Evolutionary conservation across 129 eudicot species (phyloP).

Genomic region (Solidago caesia): DNA sequence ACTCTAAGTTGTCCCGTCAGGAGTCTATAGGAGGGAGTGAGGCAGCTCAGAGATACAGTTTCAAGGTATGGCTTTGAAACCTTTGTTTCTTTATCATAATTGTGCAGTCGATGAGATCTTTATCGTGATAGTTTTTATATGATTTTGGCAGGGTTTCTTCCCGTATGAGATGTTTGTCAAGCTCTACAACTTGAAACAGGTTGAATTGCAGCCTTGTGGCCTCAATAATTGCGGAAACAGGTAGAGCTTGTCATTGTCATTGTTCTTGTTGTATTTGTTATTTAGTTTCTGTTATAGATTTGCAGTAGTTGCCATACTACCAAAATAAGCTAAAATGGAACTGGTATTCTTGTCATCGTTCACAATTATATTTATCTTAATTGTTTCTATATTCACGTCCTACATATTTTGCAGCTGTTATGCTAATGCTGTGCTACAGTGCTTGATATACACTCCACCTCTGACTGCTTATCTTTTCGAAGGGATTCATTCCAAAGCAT

Average conservation of each 20-base stretch:
- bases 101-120: constrained; percentile 1
- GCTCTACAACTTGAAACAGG: constrained; percentile 61
- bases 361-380: constrained; percentile 1
- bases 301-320: background rate
- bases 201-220: constrained; percentile 71
- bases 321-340: background rate
- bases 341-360: background rate
- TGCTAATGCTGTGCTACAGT: constrained; percentile 94
- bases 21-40: constrained; percentile 36
- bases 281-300: background rate
- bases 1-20: constrained; percentile 42
- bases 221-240: constrained; percentile 95
- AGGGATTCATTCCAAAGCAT: constrained; percentile 73
- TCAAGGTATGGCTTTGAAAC: constrained; percentile 40
- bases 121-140: constrained; percentile 3
- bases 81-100: background rate
- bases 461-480: constrained; percentile 75
- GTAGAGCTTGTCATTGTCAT: constrained; percentile 36
- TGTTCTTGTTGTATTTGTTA: background rate
- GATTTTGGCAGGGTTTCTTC: constrained; percentile 59
- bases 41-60: constrained; percentile 33
- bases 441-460: constrained; percentile 86
- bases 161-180: constrained; percentile 68
- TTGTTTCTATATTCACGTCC: constrained; percentile 4
- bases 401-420: constrained; percentile 67